Evolutionary conservation across 2,329 filamentous ascomycete genomes (phyloP), one percentile per base, ranked within the genome.

Genomic region (Aspergillus hiratsukae): DNA sequence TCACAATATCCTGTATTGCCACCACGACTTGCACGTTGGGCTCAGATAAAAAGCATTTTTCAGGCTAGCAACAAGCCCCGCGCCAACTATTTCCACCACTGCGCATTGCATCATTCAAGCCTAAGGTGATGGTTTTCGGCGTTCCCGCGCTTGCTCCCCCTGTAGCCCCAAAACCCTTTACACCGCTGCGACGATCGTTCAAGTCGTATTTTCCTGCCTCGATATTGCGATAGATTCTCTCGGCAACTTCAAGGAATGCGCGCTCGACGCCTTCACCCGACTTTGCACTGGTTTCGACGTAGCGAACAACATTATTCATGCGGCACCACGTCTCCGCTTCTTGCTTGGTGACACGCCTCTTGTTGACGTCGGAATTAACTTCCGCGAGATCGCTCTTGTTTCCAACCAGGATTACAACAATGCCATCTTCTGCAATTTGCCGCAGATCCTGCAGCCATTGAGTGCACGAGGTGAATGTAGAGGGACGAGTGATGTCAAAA

Each of bases 221-320:
- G 60, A 99, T 97, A 69, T 97, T 97, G 72, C 93, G 87, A 71
- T 95, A 96, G 78, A 99, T 97, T 73, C 92, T 83, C 79, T 97
- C 91, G 21, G 94, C 91, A 14, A 97, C 92, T 69, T 94, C 87
- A 70, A 96, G 83, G 69, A 99, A 99, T 1, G 94, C 94, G 64
- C 87, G 84, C 74, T 99, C 94, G 37, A 99, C 94, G 51, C 91
- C 91, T 71, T 96, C 91, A 52, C 94, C 94, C 60, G 88, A 95
- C 80, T 97, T 99, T 51, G 94, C 94, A 63, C 88, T 92, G 41
- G 94, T 99, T 79, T 99, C 94, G 60, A 97, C 91, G 72, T 97
- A 97, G 71, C 92, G 86, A 69, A 96, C 84, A 27, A 97, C 87
- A 57, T 89, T 89, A 74, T 97, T 97, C 63, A 81, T 78, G 58